Conservation (phyloP, 768 basidiomycete genomes). For the Tulasnella calospora region DNA sequence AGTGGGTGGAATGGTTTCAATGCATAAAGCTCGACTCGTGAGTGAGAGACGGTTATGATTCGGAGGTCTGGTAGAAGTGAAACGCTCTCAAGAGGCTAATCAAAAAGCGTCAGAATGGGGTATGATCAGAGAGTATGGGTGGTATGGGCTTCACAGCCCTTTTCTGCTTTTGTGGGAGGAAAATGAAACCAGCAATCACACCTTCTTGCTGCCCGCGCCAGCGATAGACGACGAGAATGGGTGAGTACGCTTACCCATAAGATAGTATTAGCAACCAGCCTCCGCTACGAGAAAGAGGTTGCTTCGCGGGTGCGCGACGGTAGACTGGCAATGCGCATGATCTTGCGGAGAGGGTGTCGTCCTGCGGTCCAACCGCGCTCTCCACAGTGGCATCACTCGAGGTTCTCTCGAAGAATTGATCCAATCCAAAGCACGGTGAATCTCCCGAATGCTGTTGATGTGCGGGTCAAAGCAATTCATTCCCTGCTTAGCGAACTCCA, state of each 20-base stretch:
- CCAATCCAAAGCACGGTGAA: neutral
- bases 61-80: neutral
- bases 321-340: neutral
- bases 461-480: neutral
- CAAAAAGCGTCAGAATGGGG: neutral
- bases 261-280: neutral
- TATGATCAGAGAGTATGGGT: neutral
- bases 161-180: neutral
- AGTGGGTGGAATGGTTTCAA: neutral
- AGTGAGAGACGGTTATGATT: neutral
- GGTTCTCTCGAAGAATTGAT: neutral
- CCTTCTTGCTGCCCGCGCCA: neutral
- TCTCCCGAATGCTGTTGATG: neutral
- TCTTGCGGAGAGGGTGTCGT: neutral
- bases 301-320: neutral
- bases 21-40: neutral
- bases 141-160: neutral
- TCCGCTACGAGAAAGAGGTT: neutral
- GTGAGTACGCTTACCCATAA: neutral
- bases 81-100: neutral
- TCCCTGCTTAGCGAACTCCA: neutral
- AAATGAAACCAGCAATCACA: neutral
- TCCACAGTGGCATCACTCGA: neutral
- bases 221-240: neutral
- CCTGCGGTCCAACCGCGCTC: neutral